These are phyloP conservation scores for Phellopilus nigrolimitatus DNA, from an alignment of 1,284 basidiomycete species.

Conservation along the genomic window DNA sequence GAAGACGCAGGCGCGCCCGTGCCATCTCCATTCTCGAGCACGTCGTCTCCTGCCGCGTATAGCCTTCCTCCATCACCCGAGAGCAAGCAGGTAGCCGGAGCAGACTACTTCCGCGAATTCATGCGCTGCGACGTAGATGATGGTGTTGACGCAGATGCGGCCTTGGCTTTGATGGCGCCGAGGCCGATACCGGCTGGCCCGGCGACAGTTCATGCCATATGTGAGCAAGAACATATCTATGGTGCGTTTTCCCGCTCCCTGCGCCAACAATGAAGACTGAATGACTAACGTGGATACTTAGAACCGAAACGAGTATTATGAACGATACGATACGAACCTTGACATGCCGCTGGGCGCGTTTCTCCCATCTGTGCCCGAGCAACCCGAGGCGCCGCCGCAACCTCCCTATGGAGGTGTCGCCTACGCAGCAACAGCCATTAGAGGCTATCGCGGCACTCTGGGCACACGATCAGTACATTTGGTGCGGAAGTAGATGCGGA, in stretches of 20 bases:
- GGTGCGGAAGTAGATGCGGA: neutral
- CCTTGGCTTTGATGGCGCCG: too few species aligned
- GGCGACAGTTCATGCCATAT: too few species aligned
- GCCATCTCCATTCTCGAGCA: neutral
- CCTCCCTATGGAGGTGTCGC: neutral
- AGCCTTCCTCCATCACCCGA: neutral
- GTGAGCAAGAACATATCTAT: too few species aligned
- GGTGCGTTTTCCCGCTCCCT: too few species aligned
- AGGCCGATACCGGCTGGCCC: too few species aligned
- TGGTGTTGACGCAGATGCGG: too few species aligned
- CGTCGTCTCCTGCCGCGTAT: neutral
- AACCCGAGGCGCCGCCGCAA: neutral
- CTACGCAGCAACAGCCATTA: neutral
- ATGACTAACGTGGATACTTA: neutral
- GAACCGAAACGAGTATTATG: neutral
- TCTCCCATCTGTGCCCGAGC: neutral
- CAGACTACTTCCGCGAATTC: neutral
- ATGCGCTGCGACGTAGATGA: too few species aligned
- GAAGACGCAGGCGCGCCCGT: neutral
- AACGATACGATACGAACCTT: conserved; percentile 6
- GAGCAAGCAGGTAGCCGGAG: neutral
- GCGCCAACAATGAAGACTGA: too few species aligned
- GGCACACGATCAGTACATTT: neutral
- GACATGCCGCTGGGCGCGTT: neutral
- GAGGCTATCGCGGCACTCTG: neutral